These are phyloP conservation scores for Fusarium paranaense DNA, from an alignment of 2,329 filamentous ascomycete genomes.

Conservation along the genomic window DNA sequence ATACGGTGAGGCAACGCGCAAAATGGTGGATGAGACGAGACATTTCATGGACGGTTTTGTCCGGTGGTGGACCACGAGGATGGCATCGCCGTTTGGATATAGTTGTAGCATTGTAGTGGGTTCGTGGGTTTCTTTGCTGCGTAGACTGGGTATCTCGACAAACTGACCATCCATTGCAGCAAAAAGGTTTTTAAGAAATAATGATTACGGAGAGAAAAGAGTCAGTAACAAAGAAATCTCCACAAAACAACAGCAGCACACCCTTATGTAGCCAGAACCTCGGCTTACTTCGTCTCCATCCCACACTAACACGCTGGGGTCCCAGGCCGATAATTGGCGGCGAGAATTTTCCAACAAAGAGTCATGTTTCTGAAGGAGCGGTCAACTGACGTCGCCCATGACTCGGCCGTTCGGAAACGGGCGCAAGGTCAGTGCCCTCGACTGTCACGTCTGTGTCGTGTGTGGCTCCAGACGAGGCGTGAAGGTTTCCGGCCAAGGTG, in stretches of 20 bases:
- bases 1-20: neutral
- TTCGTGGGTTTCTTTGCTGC: neutral
- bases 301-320: neutral
- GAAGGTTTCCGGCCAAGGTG: slow-evolving; percentile 1
- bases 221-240: neutral
- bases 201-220: neutral
- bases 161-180: neutral
- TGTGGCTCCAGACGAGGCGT: neutral
- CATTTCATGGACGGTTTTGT: slow-evolving; percentile 4
- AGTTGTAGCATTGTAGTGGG: neutral
- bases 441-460: neutral
- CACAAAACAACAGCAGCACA: neutral
- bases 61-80: neutral
- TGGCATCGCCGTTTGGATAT: slow-evolving; percentile 1
- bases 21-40: neutral
- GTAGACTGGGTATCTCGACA: neutral
- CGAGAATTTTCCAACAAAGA: neutral
- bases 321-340: neutral
- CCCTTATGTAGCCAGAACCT: neutral
- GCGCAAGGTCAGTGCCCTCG: neutral
- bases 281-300: neutral
- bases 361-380: neutral
- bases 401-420: slow-evolving; percentile 2
- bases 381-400: slow-evolving; percentile 4
- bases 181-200: neutral